Evolutionary conservation across 257 asterid species (phyloP), one percentile per base, ranked within the genome.

Genomic region (Solanum megistacrolobum): DNA sequence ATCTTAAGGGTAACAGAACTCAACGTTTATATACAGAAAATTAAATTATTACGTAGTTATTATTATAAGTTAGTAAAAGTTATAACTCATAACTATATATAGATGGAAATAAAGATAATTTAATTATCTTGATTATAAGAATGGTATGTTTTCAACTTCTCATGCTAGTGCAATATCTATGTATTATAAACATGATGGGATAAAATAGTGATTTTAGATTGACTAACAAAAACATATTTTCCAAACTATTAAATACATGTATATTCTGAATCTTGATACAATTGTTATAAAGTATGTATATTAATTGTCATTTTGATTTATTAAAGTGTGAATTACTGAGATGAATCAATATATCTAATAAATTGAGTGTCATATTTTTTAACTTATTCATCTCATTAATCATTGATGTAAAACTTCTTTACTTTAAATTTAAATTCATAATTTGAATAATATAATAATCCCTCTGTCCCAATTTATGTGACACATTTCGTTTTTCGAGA

Each of bases 1-100:
- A 55, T 20, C 2, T 55, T 20, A 20, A 55, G 25, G 21, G 5
- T 55, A 55, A 55, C 11, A 7, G 0, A 55, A 55, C 0, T 55
- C 2, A 20, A 55, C 20, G 66, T 20, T 20, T 55, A 7, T 7
- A 55, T 1, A 21, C 11, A 6, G 1, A 55, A 55, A 62, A 62
- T 62, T 62, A n/a, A 62, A 62, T 62, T 4, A 62, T 62, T 4
- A 43, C 5, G 48, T 41, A 12, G 12, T 62, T 62, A 9, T 62
- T 62, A 60, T 62, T 62, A 23, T 62, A 62, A 4, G 16, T 23
- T 62, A 62, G 31, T 58, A 58, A 58, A 62, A 23, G 71, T 62
- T 62, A 23, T 62, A 62, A 4, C 11, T 9, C 31, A 62, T n/a
- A 10, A n/a, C 3, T 62, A 21, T 9, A 21, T 58, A 21, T 21